These are phyloP conservation scores for Nevesoporus exiguus DNA, from an alignment of 768 basidiomycete genomes.

Conservation along the genomic window DNA sequence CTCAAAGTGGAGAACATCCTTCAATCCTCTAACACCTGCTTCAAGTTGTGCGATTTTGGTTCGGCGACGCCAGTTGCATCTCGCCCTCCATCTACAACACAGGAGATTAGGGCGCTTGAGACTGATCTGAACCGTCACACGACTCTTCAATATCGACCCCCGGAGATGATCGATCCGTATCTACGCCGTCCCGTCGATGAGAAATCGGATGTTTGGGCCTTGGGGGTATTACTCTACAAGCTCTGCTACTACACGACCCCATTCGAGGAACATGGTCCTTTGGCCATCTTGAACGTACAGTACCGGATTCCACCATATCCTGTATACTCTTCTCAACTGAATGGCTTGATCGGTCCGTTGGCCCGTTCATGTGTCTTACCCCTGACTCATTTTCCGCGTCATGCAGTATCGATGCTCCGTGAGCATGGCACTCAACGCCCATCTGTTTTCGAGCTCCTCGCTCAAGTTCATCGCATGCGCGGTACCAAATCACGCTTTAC, in stretches of 20 bases:
- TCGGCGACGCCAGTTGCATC: slow-evolving; percentile 75
- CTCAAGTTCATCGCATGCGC: slow-evolving; percentile 78
- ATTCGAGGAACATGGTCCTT: slow-evolving; percentile 94
- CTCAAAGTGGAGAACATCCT: slow-evolving; percentile 99
- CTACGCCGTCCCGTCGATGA: slow-evolving; percentile 82
- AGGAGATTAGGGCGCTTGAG: slow-evolving; percentile 85
- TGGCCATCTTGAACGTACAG: slow-evolving; percentile 95
- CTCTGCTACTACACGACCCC: slow-evolving; percentile 99
- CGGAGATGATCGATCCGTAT: slow-evolving; percentile 95
- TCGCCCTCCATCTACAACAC: slow-evolving; percentile 69
- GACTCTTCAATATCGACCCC: slow-evolving; percentile 96
- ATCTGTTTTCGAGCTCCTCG: slow-evolving; percentile 81
- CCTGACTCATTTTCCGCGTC: slow-evolving; percentile 12
- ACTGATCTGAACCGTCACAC: slow-evolving; percentile 92
- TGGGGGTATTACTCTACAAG: slow-evolving; percentile 96
- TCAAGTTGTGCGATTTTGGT: slow-evolving; percentile 98
- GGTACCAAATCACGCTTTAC: slow-evolving; percentile 80
- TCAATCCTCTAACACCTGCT: slow-evolving; percentile 76
- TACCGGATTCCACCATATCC: slow-evolving; percentile 91
- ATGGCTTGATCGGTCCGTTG: slow-evolving; percentile 70
- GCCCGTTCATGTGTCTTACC: not conserved
- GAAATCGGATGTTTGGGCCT: slow-evolving; percentile 97
- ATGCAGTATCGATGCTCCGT: slow-evolving; percentile 82
- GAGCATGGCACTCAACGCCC: slow-evolving; percentile 89
- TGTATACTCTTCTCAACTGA: slow-evolving; percentile 80